Conservation (phyloP, 768 basidiomycete genomes). For the Lyophyllum atratum region DNA sequence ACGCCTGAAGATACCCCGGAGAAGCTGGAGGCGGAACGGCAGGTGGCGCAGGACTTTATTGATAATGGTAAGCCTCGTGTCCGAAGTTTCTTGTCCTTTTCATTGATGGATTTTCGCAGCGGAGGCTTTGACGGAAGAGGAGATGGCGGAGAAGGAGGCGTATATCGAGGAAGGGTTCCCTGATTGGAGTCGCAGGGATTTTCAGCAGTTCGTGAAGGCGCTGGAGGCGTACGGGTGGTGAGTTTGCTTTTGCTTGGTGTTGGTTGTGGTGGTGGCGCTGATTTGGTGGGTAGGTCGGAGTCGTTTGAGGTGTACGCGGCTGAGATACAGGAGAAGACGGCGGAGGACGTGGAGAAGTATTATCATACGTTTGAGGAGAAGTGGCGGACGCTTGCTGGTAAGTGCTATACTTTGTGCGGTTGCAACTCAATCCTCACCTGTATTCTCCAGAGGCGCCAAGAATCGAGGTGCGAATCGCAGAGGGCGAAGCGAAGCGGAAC, state of each 20-base stretch:
- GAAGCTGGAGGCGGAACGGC: constrained; percentile 78
- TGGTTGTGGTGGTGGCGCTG: background rate
- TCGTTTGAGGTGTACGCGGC: constrained; percentile 68
- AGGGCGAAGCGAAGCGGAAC: constrained; percentile 88
- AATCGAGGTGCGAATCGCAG: constrained; percentile 79
- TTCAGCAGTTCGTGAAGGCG: constrained; percentile 85
- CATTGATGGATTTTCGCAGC: constrained; percentile 44
- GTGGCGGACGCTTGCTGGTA: constrained; percentile 83
- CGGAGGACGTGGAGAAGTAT: constrained; percentile 78
- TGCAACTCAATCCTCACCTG: background rate
- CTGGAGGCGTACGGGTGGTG: constrained; percentile 74
- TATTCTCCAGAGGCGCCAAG: constrained; percentile 70
- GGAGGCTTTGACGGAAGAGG: constrained; percentile 88
- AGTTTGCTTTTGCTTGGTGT: constrained; percentile 19
- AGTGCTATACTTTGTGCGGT: constrained; percentile 18
- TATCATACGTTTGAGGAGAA: constrained; percentile 86
- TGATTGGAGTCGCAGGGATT: constrained; percentile 91
- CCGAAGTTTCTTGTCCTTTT: background rate
- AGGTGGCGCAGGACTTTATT: constrained; percentile 81
- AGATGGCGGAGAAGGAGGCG: constrained; percentile 77
- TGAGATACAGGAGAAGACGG: constrained; percentile 83
- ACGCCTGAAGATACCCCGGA: constrained; percentile 81
- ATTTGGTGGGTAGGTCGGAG: constrained; percentile 51
- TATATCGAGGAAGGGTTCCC: constrained; percentile 80
- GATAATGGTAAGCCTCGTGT: constrained; percentile 61